Base-by-base conservation (phyloP, 2,329 filamentous ascomycete species). In the Aotearoamyces nothofagi region DNA sequence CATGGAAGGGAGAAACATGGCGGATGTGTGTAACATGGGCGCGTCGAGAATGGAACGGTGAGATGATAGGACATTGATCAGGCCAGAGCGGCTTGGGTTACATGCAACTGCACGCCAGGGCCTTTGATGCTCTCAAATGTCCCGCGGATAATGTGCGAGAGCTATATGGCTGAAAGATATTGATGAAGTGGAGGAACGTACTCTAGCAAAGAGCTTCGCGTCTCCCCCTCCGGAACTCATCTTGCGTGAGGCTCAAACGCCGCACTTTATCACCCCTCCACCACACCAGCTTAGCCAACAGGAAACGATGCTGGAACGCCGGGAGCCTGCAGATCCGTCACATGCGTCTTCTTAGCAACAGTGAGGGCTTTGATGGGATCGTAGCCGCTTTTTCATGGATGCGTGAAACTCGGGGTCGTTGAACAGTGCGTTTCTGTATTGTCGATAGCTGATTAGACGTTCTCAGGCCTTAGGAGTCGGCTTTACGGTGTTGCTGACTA, bases 181-280 rank as follows among this genome's bases (percentile, higher is more conserved):
- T 35, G 38, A 33, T 39, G 33, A 39, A 38, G 35, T 36, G 37
- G 29, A 38, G 34, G 31, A 36, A 73, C 73, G 47, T 77, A 98
- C 90, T 65, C 90, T 76, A 56, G 90, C 87, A 65, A 98, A 98
- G 61, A 98, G 77, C 72, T 94, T 96, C 61, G 90, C 92, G 73
- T 96, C 90, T 58, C 90, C 84, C 60, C 81, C 82, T 56, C 73
- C 58, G 31, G 46, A 48, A 39, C 43, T 47, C 49, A 51, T 51
- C 26, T 29, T 47, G 37, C 30, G 28, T 31, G 32, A 27, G 30
- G 26, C 33, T 40, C 34, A 39, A 41, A 38, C 24, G 16, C 20
- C 28, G 27, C 22, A 26, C 14, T 33, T 25, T 33, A 33, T 30
- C 39, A 41, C 39, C 45, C 47, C 41, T 44, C 44, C 44, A 36